Evolutionary conservation across 176 grass and related monocot genomes (phyloP).

Genomic region (Zea mays): Zm-B73-REFERENCE-NAM-5.0 NC_050097.1:17959501-17960000

Average conservation of each 20-base stretch:
- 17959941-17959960: neutral
- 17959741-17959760: neutral
- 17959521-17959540: neutral
- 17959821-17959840: constrained; percentile 6
- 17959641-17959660: neutral
- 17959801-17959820: constrained; percentile 34
- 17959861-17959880: neutral
- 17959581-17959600: neutral
- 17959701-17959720: constrained; percentile 20
- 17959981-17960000: constrained; percentile 3
- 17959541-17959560: neutral
- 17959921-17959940: neutral
- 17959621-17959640: no score
- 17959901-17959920: constrained; percentile 4
- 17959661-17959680: neutral
- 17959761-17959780: neutral
- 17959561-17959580: neutral
- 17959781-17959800: constrained; percentile 25
- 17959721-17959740: constrained; percentile 15
- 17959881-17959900: constrained; percentile 33
- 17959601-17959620: neutral
- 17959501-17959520: constrained; percentile 23
- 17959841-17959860: neutral
- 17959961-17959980: constrained; percentile 32
- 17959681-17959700: neutral